phyloP scores from a whole-genome alignment of 1,284 basidiomycete genomes.

The Ceratobasidium sp. region DNA sequence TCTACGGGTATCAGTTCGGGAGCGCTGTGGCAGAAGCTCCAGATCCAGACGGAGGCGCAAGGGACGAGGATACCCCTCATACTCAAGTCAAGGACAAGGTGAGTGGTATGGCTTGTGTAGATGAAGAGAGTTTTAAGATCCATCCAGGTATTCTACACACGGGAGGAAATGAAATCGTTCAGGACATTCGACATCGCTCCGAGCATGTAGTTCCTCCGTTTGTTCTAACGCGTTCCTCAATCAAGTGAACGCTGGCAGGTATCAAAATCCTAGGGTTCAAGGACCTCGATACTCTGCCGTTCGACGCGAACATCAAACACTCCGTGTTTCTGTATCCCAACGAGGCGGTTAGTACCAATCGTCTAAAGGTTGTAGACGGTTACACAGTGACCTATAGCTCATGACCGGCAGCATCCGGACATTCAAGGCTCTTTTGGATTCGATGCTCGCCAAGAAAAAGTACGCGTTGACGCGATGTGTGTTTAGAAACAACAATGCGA shows the following conservation, averaged over 20 bases:
- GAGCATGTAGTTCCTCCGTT: constrained; percentile 53
- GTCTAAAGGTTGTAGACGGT: background rate
- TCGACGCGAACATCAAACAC: constrained; percentile 93
- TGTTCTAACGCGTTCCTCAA: background rate
- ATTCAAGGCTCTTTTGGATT: constrained; percentile 85
- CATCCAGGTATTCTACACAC: constrained; percentile 79
- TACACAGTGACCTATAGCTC: constrained; percentile 54
- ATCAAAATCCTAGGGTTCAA: constrained; percentile 95
- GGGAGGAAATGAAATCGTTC: constrained; percentile 84
- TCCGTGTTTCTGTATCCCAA: constrained; percentile 92
- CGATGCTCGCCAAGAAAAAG: constrained; percentile 82
- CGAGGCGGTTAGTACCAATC: constrained; percentile 67
- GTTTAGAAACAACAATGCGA: constrained; percentile 74
- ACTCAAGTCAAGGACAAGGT: constrained; percentile 40
- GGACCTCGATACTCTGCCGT: constrained; percentile 68
- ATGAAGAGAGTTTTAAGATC: constrained; percentile 32
- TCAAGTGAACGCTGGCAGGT: constrained; percentile 51
- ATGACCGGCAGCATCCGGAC: constrained; percentile 92
- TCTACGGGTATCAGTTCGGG: constrained; percentile 69
- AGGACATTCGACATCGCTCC: constrained; percentile 79
- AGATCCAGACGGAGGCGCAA: constrained; percentile 56
- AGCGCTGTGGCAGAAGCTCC: constrained; percentile 49
- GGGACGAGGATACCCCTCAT: constrained; percentile 50
- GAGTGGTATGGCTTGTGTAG: constrained; percentile 36
- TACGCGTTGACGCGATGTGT: constrained; percentile 81